Evolutionary conservation across 805 yeast genomes (phyloP), one percentile per base, ranked within the genome.

Genomic region (Helenozyma rhizophorensis): DNA sequence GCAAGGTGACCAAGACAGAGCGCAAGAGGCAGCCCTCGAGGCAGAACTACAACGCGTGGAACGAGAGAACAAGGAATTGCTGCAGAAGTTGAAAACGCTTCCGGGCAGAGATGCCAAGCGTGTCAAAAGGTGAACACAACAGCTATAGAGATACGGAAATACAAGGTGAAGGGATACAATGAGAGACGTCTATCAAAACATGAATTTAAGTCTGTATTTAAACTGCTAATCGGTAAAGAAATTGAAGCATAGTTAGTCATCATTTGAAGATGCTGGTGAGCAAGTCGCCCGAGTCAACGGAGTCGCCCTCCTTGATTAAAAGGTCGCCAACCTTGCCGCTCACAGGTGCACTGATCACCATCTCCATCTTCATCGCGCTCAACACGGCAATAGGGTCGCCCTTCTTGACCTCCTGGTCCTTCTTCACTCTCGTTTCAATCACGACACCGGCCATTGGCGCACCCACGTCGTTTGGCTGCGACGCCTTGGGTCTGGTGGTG

Each of bases 361-460:
- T 93, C 71, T 93, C 98, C 98, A 90, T 90, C 78, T 90, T 90
- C 98, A 90, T 90, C 44, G 98, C 98, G 58, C 90, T 79, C 57
- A 90, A 74, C 16, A 90, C 95, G 41, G 95, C 94, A 45, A 90
- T 62, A 21, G 96, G 89, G 58, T 90, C 95, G 47, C 98, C 98
- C 77, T 90, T 90, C 76, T 86, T 87, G 46, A 93, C 95, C 45
- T 82, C 83, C 33, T 80, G 74, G 40, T 94, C 96, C 48, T 78
- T 76, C 70, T 87, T 85, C 43, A 88, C 87, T 56, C 95, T 85
- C 34, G 89, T 84, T 66, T 93, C 98, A 45, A 90, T 86, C 42
- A 90, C 86, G 45, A 89, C 97, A 70, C 98, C 98, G 25, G 97
- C 95, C 97, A 90, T 90, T 65, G 98, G 98, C 5, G 98, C 95